Percentiles rank a stretch among this genome's conserved stretches.
Evolutionary conservation across 768 basidiomycete genomes (phyloP).

Genomic region (Boletus subcaerulescens): DNA sequence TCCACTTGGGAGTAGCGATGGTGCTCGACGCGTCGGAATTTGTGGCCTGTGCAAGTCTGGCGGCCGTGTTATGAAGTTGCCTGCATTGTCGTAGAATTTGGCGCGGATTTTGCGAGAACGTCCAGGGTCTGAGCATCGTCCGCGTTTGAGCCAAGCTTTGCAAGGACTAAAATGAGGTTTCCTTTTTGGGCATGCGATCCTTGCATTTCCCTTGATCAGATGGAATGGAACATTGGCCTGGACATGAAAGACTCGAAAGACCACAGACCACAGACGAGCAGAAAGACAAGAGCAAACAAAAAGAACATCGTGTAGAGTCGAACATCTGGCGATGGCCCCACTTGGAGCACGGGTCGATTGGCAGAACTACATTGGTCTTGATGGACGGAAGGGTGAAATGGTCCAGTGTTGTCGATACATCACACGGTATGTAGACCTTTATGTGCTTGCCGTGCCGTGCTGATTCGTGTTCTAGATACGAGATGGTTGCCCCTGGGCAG

Average conservation of each 20-base stretch:
- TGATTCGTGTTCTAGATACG: conserved; percentile 25
- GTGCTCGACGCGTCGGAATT: conserved; percentile 18
- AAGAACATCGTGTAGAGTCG: conserved; percentile 28
- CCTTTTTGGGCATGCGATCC: conserved; percentile 17
- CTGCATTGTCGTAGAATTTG: conserved; percentile 35
- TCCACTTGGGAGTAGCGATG: conserved; percentile 61
- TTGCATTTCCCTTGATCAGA: too few species aligned
- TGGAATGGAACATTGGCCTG: conserved; percentile 81
- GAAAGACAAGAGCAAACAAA: conserved; percentile 16
- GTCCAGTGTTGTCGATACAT: conserved; percentile 40
- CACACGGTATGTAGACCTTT: conserved; percentile 18
- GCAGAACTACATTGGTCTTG: conserved; percentile 52
- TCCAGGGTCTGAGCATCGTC: conserved; percentile 54
- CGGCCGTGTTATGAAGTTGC: conserved; percentile 43
- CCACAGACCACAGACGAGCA: conserved; percentile 24
- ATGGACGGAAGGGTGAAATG: conserved; percentile 48
- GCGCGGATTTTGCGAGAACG: conserved; percentile 39
- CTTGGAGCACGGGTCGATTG: conserved; percentile 54
- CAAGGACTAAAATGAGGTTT: conserved; percentile 5
- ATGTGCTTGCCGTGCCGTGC: not conserved
- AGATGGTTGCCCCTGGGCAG: conserved; percentile 33
- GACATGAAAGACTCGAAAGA: conserved; percentile 40
- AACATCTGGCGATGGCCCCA: conserved; percentile 46
- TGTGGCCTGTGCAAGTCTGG: conserved; percentile 29
- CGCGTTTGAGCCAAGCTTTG: conserved; percentile 14